Percentiles rank a stretch among this genome's conserved stretches.
These are phyloP conservation scores for Exserohilum rostratum DNA, from an alignment of 2,329 filamentous ascomycete species.

Conservation along the genomic window DNA sequence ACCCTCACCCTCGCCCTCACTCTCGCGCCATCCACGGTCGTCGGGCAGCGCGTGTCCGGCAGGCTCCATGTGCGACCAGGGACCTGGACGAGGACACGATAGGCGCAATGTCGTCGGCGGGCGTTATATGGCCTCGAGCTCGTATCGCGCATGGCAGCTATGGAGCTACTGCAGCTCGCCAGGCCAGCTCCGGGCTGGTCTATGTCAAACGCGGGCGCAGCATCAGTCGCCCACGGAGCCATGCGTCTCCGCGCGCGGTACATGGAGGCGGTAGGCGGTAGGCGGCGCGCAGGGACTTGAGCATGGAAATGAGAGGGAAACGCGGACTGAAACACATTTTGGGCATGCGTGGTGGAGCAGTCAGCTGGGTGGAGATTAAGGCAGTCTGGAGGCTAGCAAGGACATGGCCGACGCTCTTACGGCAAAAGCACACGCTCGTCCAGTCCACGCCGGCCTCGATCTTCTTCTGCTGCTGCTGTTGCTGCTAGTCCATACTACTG, in stretches of 20 bases:
- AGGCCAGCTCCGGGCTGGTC: not conserved
- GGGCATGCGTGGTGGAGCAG: conserved; percentile 7
- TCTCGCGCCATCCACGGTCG: not conserved
- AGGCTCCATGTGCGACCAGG: not conserved
- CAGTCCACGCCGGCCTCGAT: not conserved
- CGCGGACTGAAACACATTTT: conserved; percentile 13
- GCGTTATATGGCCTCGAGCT: not conserved
- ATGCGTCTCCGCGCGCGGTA: conserved; percentile 11
- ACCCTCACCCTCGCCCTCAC: too few relatives aligned
- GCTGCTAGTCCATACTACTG: not conserved
- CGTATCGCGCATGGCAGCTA: not conserved
- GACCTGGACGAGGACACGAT: not conserved
- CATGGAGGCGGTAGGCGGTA: too few relatives aligned
- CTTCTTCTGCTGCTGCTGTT: conserved; percentile 1
- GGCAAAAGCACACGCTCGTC: conserved; percentile 1
- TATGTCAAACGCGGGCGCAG: conserved; percentile 15
- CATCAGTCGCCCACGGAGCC: conserved; percentile 10
- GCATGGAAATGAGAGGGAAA: conserved; percentile 15
- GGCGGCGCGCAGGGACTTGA: conserved; percentile 7
- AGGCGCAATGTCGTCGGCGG: too few relatives aligned
- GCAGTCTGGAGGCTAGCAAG: conserved; percentile 7
- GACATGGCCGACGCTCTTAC: conserved; percentile 4
- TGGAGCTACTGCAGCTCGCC: conserved; percentile 5
- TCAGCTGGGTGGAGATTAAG: conserved; percentile 5
- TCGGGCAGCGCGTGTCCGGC: not conserved